Conservation (phyloP, 2,329 filamentous ascomycete species). For the Phialophora chinensis region DNA sequence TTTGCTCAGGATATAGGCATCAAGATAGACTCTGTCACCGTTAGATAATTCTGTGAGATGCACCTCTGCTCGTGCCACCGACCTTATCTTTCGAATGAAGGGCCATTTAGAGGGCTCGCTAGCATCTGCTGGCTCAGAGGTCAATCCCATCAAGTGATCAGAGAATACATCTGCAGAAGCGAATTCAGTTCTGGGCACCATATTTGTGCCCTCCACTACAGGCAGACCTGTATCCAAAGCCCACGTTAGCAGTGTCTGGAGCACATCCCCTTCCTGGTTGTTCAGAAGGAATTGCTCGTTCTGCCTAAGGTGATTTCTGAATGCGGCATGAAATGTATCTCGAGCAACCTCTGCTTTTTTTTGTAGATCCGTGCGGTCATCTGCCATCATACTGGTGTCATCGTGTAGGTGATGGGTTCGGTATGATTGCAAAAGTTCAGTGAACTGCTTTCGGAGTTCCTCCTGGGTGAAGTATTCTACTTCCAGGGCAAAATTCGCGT, state of each 20-base stretch:
- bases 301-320: constrained; percentile 4
- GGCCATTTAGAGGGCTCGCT: constrained; percentile 17
- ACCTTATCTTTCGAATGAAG: constrained; percentile 22
- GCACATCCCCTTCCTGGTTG: constrained; percentile 12
- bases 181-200: neutral
- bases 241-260: constrained; percentile 22
- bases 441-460: constrained; percentile 14
- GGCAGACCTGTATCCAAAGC: constrained; percentile 7
- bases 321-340: constrained; percentile 20
- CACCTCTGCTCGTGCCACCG: neutral
- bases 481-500: constrained; percentile 16
- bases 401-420: constrained; percentile 14
- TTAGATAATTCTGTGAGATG: neutral
- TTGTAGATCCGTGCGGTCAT: constrained; percentile 8
- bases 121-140: constrained; percentile 12
- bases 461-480: constrained; percentile 24
- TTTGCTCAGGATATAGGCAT: constrained; percentile 19
- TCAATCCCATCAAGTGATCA: constrained; percentile 12
- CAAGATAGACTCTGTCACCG: constrained; percentile 16
- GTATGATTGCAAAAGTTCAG: constrained; percentile 21
- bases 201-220: neutral
- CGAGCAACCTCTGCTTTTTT: constrained; percentile 17
- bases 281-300: constrained; percentile 20
- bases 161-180: neutral
- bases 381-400: neutral